Base-by-base conservation (phyloP, 768 basidiomycete species). In the Lepiota venenata region DNA sequence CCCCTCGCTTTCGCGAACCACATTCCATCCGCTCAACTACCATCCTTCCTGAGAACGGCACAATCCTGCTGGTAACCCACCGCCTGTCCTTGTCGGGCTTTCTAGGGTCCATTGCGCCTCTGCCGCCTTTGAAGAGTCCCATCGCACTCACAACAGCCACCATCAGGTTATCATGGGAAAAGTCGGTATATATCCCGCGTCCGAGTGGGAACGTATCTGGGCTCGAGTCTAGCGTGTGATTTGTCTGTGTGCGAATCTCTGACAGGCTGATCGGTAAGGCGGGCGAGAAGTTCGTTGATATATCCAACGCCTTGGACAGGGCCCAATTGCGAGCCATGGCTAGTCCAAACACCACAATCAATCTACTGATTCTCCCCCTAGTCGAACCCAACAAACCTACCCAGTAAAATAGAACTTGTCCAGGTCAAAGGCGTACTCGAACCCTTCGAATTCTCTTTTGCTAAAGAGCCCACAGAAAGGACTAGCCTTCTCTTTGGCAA, bases 161-260 rank as follows among this genome's bases (percentile, higher is more conserved):
- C 82, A 95, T 89, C 62, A 86, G 75, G 66, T 93, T 90, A 64
- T 93, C 91, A 65, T 94, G 91, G 7, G 88, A 82, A 66, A 93
- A 93, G 69, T 94, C 91, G 20, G 79, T 83, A 61, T 89, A 90
- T 43, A 91, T 62, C 5, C 72, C 72, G 56, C 80, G 78, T 55
- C 82, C 62, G 9, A 89, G 75, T 0, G 91, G 91, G 71, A 94
- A 94, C 0, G 88, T 91, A 10, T 60, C 59, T 0, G 82, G 80
- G 3, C 78, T 74, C 0, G 71, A 59, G 63, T 88, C 84, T 20
- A 94, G 76, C 1, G 91, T 93, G 9, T 66, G 68, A 67, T 93
- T 93, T 2, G 87, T 89, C 61, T 87, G 85, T 0, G 90, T 92
- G 57, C 76, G 61, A n/a, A 66, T 92, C 90, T 36, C 64, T 63